phyloP scores from a whole-genome alignment of 225 moss, liverwort and hornwort species.

The Asterella californica region DNA sequence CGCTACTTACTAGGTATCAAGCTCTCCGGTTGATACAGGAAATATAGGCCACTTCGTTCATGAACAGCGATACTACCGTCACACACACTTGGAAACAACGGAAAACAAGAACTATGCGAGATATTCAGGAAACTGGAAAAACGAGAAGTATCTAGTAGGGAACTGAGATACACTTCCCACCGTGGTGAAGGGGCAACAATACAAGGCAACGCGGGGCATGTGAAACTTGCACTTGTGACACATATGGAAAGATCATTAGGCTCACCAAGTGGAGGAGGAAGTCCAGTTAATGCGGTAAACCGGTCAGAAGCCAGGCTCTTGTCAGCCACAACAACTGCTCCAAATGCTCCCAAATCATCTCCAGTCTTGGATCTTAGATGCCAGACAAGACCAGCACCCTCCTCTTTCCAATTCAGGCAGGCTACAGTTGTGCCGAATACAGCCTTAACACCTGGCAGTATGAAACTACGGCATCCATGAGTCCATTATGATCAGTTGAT shows the following conservation, averaged over 20 bases:
- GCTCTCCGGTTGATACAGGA: neutral
- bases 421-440: slow-evolving; percentile 60
- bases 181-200: neutral
- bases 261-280: slow-evolving; percentile 59
- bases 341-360: slow-evolving; percentile 56
- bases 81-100: too few relatives aligned
- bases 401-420: slow-evolving; percentile 59
- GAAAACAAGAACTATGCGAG: neutral
- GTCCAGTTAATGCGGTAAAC: slow-evolving; percentile 51
- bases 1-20: neutral
- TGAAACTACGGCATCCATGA: neutral
- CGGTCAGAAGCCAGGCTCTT: slow-evolving; percentile 74
- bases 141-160: neutral
- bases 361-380: slow-evolving; percentile 58
- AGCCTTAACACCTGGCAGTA: slow-evolving; percentile 55
- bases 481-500: neutral
- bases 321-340: slow-evolving; percentile 77
- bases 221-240: neutral
- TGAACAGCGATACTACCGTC: neutral
- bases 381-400: slow-evolving; percentile 47
- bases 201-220: neutral
- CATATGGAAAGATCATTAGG: neutral
- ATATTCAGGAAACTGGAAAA: neutral
- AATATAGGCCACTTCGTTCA: neutral
- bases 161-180: neutral